These are phyloP conservation scores for Sphagnum contortum DNA, from an alignment of 225 moss, liverwort and hornwort genomes.

Conservation along the genomic window DNA sequence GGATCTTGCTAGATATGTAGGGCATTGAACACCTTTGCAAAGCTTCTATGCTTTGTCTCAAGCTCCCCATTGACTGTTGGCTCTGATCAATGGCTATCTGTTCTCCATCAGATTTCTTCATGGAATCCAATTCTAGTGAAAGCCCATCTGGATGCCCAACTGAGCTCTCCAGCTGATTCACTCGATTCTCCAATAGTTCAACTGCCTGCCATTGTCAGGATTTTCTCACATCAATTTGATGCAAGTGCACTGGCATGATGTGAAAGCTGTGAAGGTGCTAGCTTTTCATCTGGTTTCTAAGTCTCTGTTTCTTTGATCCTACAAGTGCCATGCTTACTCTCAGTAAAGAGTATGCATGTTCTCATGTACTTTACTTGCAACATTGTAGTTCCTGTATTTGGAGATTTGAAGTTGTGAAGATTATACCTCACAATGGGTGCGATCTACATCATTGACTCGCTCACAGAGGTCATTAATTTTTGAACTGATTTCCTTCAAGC, in stretches of 20 bases:
- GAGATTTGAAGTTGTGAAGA: too few species aligned
- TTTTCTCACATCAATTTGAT: too few species aligned
- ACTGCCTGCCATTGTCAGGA: conserved; percentile 14
- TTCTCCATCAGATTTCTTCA: conserved; percentile 15
- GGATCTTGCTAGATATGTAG: not conserved
- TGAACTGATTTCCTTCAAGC: conserved; percentile 7
- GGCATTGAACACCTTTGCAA: conserved; percentile 34
- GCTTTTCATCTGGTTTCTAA: too few species aligned
- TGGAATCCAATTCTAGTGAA: conserved; percentile 40
- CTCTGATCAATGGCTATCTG: conserved; percentile 1
- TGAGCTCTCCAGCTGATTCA: conserved; percentile 38
- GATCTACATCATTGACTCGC: conserved; percentile 30
- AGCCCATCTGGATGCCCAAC: conserved; percentile 19
- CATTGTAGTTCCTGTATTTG: too few species aligned
- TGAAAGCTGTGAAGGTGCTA: too few species aligned
- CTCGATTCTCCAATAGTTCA: conserved; percentile 26
- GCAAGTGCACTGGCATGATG: too few species aligned
- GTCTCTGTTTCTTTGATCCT: too few species aligned
- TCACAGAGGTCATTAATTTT: conserved; percentile 35
- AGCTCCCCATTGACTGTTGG: conserved; percentile 12
- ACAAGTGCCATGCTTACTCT: too few species aligned
- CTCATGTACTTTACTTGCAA: too few species aligned
- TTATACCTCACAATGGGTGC: conserved; percentile 34
- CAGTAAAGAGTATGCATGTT: too few species aligned
- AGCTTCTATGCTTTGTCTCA: conserved; percentile 33